These are phyloP conservation scores for Furcasterigmium furcatum DNA, from an alignment of 2,329 filamentous ascomycete genomes.

Conservation along the genomic window DNA sequence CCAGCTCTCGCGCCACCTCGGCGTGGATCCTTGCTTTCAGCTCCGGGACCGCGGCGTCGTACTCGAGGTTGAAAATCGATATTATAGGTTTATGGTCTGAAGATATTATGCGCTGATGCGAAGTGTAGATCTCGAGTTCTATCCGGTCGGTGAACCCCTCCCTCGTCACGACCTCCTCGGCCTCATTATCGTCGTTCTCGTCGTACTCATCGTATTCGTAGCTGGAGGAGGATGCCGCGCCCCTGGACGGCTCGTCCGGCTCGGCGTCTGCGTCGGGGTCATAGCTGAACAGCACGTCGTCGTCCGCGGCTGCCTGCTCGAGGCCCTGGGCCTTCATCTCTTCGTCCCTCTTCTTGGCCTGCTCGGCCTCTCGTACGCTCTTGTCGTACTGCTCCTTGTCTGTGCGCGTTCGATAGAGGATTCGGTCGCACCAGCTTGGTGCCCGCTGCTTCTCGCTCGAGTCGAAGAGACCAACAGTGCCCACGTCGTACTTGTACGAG, in stretches of 20 bases:
- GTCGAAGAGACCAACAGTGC: slow-evolving; percentile 89
- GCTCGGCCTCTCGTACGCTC: slow-evolving; percentile 60
- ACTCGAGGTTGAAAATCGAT: slow-evolving; percentile 79
- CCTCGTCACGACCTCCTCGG: slow-evolving; percentile 50
- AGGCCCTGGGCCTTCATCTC: slow-evolving; percentile 82
- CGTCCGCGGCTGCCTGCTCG: slow-evolving; percentile 70
- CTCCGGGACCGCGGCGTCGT: slow-evolving; percentile 81
- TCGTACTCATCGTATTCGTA: slow-evolving; percentile 60
- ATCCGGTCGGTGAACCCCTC: slow-evolving; percentile 56
- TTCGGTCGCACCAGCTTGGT: slow-evolving; percentile 96
- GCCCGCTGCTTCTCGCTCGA: slow-evolving; percentile 90
- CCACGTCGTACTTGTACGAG: slow-evolving; percentile 96
- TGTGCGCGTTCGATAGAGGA: slow-evolving; percentile 76
- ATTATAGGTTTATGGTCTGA: slow-evolving; percentile 94
- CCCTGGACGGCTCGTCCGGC: slow-evolving; percentile 31
- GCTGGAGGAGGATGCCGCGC: slow-evolving; percentile 24
- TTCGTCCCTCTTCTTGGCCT: slow-evolving; percentile 69
- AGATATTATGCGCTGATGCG: slow-evolving; percentile 84
- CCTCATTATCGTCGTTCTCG: slow-evolving; percentile 39
- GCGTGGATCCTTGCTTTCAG: slow-evolving; percentile 80
- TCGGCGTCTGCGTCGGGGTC: slow-evolving; percentile 73
- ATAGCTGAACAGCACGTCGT: slow-evolving; percentile 85
- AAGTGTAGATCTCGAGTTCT: slow-evolving; percentile 67
- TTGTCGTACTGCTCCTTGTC: slow-evolving; percentile 66
- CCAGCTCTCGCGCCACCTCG: slow-evolving; percentile 83